Base-by-base conservation (phyloP, 768 basidiomycete species). In the Galerina sulciceps region DNA sequence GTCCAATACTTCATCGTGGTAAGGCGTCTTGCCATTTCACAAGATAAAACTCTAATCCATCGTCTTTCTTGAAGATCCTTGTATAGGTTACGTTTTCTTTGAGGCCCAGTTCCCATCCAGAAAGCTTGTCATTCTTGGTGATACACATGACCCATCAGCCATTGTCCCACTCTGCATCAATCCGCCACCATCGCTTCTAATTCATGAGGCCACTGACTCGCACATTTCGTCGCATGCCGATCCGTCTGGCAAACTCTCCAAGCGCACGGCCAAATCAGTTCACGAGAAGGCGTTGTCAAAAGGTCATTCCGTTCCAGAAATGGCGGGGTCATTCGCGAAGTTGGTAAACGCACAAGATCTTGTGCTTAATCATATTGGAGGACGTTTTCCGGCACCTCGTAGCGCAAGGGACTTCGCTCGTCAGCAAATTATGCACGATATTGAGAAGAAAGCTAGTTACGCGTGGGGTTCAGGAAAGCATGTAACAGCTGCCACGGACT, bases 171-270 rank as follows among this genome's bases (percentile, higher is more conserved):
- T 91, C 20, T 83, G 83, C 69, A 64, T 64, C 44, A 67, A 73
- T 23, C 77, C 84, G 45, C 67, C 80, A 3, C 80, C 82, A 20
- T 84, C 87, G 26, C 77, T 94, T n/a, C 79, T 94, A 17, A 78
- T 94, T n/a, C 94, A 95, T 70, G 93, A 95, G 73, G 85, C 88
- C 1, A 93, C 91, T 2, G 92, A 94, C 66, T 86, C 88, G 0
- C 81, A 80, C 62, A 84, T 95, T 37, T 86, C 89, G 0, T 67
- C 58, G 2, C 65, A 76, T 47, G 79, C 89, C 54, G 86, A 87
- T 68, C 73, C 76, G 9, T 44, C 53, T 15, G 74, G 72, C 15
- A 76, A 73, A 35, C 65, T 73, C 9, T 73, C 82, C 31, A 79
- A 69, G 53, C 78, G 81, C 53, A 75, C 75, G 23, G 74, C 70